Conservation (phyloP, 139 green algal genomes). For the Coelastrella sp. region DNA sequence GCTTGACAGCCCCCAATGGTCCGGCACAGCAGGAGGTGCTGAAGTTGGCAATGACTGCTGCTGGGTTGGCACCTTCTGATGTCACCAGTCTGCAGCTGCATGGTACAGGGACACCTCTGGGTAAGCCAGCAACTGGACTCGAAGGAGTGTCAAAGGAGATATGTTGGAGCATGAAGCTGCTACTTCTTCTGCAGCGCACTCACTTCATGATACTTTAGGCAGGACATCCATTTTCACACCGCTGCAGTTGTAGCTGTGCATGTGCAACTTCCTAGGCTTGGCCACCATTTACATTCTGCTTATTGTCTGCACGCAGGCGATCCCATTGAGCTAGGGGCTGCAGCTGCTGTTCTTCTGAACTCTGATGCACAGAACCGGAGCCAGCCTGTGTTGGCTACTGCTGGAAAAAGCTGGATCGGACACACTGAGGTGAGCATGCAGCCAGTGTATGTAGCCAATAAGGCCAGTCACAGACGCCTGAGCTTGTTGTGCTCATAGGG, state of each 20-base stretch:
- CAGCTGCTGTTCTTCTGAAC: constrained; percentile 53
- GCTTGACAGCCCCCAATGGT: constrained; percentile 91
- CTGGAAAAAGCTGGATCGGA: constrained; percentile 86
- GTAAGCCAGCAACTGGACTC: constrained; percentile 44
- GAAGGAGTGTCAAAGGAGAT: too few species aligned
- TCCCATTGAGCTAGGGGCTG: constrained; percentile 90
- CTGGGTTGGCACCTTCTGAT: constrained; percentile 36
- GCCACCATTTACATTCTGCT: neutral
- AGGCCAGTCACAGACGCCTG: too few species aligned
- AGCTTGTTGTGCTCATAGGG: too few species aligned
- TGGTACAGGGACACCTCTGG: constrained; percentile 83
- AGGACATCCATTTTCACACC: too few species aligned
- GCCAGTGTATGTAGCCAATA: too few species aligned
- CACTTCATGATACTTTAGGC: too few species aligned
- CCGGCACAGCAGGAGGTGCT: constrained; percentile 86
- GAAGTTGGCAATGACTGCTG: constrained; percentile 57
- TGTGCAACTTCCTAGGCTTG: too few species aligned
- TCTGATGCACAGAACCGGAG: neutral
- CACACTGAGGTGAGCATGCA: constrained; percentile 76
- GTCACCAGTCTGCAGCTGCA: constrained; percentile 67
- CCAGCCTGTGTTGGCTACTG: constrained; percentile 63
- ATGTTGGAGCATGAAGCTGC: too few species aligned
- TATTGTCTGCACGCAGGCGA: constrained; percentile 57
- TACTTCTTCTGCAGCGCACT: too few species aligned
- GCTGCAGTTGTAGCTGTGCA: too few species aligned